Conservation (phyloP, 208 protist species). For the Polymyxa betae region DNA sequence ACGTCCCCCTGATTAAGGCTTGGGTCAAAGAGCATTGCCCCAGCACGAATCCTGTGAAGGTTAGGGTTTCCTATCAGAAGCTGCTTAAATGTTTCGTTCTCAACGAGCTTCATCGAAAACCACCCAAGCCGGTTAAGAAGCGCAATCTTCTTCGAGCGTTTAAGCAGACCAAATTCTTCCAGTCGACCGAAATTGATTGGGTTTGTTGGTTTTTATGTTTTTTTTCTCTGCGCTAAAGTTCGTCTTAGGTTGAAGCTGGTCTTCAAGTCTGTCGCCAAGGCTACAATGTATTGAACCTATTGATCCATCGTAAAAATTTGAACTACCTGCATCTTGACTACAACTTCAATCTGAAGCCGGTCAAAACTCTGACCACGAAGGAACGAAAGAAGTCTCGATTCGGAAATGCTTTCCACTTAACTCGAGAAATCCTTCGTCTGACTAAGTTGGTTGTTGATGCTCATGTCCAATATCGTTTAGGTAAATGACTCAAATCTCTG, state of each 20-base stretch:
- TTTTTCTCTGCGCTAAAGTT: not conserved
- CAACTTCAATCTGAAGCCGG: slow-evolving; percentile 99
- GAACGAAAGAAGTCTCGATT: slow-evolving; percentile 99
- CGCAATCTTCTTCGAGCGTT: slow-evolving; percentile 89
- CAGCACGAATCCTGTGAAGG: slow-evolving; percentile 76
- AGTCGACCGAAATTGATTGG: slow-evolving; percentile 99
- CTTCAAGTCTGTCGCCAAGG: slow-evolving; percentile 99
- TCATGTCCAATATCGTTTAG: slow-evolving; percentile 98
- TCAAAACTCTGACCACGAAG: slow-evolving; percentile 99
- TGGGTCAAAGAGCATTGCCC: slow-evolving; percentile 89
- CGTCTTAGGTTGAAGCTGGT: slow-evolving; percentile 91
- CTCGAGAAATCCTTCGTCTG: slow-evolving; percentile 97
- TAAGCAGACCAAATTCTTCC: slow-evolving; percentile 97
- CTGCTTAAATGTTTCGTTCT: slow-evolving; percentile 99
- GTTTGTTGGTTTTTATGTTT: slow-evolving; percentile 51
- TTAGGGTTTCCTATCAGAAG: slow-evolving; percentile 98
- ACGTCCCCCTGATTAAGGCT: slow-evolving; percentile 97
- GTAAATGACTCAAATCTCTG: too few relatives aligned
- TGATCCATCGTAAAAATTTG: slow-evolving; percentile 99
- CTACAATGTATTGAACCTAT: slow-evolving; percentile 99
- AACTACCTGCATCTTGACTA: slow-evolving; percentile 99
- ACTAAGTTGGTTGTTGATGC: slow-evolving; percentile 99
- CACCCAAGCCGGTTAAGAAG: slow-evolving; percentile 79
- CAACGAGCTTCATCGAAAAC: slow-evolving; percentile 90
- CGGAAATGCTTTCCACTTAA: slow-evolving; percentile 99